A percentile compares a stretch with the other conserved stretches of the same genome.
phyloP scores from a whole-genome alignment of 441 rosid species.

The Gossypium aridum region DNA sequence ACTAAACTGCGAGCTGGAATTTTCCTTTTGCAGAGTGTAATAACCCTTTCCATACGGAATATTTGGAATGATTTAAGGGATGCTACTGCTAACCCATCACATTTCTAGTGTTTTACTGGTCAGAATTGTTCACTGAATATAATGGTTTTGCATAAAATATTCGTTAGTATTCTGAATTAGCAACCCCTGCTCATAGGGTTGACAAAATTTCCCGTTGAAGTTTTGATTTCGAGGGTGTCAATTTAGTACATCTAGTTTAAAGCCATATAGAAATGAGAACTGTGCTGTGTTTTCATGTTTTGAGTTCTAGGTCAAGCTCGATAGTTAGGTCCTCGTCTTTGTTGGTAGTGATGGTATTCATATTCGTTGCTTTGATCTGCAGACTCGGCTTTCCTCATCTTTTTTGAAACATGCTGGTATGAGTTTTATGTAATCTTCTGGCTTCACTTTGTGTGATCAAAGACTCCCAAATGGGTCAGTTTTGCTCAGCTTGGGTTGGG shows the following conservation, averaged over 20 bases:
- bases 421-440: too few species aligned
- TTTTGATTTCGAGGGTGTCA: neutral
- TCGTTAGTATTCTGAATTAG: neutral
- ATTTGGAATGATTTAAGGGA: neutral
- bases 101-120: neutral
- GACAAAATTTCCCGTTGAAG: neutral
- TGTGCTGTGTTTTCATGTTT: too few species aligned
- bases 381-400: neutral
- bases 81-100: neutral
- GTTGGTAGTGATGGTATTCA: neutral
- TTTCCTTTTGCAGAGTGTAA: conserved; percentile 22
- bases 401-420: too few species aligned
- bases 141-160: neutral
- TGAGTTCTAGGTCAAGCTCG: neutral
- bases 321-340: neutral
- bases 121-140: neutral
- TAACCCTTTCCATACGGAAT: neutral
- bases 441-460: too few species aligned
- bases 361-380: neutral
- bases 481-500: too few species aligned
- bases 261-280: too few species aligned
- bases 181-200: neutral
- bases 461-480: too few species aligned
- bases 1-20: conserved; percentile 10
- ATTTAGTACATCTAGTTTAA: neutral